Evolutionary conservation across 768 basidiomycete species (phyloP).

Genomic region (Mycena alexandri): DNA sequence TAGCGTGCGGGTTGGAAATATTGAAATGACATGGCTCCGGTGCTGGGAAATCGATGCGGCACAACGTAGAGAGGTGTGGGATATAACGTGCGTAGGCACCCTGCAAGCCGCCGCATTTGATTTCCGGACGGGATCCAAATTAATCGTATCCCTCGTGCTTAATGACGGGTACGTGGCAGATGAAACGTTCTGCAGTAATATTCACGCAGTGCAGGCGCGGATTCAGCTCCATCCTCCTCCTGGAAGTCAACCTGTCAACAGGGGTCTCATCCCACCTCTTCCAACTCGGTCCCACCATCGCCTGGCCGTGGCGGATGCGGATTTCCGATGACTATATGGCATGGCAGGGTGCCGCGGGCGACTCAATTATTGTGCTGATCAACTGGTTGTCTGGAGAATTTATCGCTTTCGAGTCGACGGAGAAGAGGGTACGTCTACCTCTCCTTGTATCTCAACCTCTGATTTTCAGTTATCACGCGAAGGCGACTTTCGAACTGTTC

Average conservation of each 20-base stretch:
- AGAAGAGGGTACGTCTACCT: conserved; percentile 14
- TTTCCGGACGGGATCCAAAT: conserved; percentile 17
- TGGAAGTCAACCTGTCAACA: conserved; percentile 18
- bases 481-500: conserved; percentile 23
- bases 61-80: conserved; percentile 13
- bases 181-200: conserved; percentile 13
- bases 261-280: conserved; percentile 13
- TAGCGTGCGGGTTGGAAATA: conserved; percentile 8
- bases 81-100: conserved; percentile 1
- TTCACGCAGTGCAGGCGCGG: conserved; percentile 16
- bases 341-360: conserved; percentile 21
- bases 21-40: background rate
- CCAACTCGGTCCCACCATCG: conserved; percentile 15
- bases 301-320: conserved; percentile 20
- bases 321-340: conserved; percentile 21
- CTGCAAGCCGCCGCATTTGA: conserved; percentile 17
- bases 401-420: conserved; percentile 18
- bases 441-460: conserved; percentile 18
- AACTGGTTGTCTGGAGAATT: conserved; percentile 19
- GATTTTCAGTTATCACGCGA: conserved; percentile 10
- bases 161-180: conserved; percentile 12
- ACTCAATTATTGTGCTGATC: conserved; percentile 16
- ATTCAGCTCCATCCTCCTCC: conserved; percentile 18
- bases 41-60: conserved; percentile 9
- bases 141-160: conserved; percentile 12